A percentile compares a stretch with the other conserved stretches of the same genome.
Evolutionary conservation across 1,284 basidiomycete species (phyloP).

Genomic region (Inonotus obliquus): DNA sequence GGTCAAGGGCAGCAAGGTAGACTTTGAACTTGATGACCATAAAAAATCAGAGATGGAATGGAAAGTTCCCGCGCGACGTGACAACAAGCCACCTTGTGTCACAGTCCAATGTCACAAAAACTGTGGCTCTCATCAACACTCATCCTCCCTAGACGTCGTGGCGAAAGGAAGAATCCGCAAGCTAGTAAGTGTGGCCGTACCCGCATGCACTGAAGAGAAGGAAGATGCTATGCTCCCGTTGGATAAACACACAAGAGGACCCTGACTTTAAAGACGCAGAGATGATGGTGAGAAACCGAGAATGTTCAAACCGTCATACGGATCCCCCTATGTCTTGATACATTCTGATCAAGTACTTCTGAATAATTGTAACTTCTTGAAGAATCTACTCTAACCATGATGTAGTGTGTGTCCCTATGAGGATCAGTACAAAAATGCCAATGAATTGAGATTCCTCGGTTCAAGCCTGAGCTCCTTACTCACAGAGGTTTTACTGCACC

Average conservation of each 20-base stretch:
- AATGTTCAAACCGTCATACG: conserved; percentile 65
- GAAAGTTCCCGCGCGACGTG: no score
- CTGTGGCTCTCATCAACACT: no score
- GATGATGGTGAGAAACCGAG: conserved; percentile 29
- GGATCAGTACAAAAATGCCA: not conserved
- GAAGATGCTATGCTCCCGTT: conserved; percentile 22
- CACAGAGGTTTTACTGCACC: not conserved
- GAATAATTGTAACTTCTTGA: conserved; percentile 77
- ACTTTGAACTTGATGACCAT: no score
- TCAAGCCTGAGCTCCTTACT: conserved; percentile 38
- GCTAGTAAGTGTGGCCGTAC: no score
- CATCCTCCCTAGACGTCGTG: no score
- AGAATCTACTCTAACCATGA: conserved; percentile 72
- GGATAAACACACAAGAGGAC: conserved; percentile 33
- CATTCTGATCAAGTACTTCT: conserved; percentile 81
- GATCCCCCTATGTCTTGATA: conserved; percentile 75
- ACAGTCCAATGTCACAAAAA: no score
- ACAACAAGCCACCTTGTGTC: no score
- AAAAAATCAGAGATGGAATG: no score
- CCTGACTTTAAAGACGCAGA: conserved; percentile 27
- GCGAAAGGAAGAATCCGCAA: no score
- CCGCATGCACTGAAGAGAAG: no score
- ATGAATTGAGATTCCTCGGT: conserved; percentile 46
- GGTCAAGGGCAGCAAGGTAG: no score
- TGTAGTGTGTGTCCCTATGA: conserved; percentile 48